Conservation (phyloP, 805 yeast genomes). For the Phaffomyces opuntiae region DNA sequence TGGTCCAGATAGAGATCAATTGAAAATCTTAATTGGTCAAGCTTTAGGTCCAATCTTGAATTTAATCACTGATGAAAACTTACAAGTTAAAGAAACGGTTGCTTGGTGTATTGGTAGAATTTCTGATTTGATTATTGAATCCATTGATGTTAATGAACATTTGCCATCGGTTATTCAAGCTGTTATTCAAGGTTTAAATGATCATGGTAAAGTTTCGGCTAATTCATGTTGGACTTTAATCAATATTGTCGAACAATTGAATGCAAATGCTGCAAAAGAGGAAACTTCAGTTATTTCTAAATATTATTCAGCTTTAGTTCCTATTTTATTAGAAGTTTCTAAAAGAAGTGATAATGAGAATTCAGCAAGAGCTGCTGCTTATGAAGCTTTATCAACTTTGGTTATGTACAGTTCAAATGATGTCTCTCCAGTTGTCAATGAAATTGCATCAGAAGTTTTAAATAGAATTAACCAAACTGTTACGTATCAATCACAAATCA, state of each 20-base stretch:
- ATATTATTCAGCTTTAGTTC: conserved; percentile 64
- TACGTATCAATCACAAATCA: conserved; percentile 48
- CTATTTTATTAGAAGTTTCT: conserved; percentile 62
- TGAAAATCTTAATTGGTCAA: conserved; percentile 63
- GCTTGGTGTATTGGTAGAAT: conserved; percentile 98
- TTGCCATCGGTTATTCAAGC: conserved; percentile 71
- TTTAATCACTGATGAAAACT: conserved; percentile 64
- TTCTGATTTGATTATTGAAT: conserved; percentile 77
- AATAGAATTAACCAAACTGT: conserved; percentile 67
- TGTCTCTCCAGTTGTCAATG: conserved; percentile 60
- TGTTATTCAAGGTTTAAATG: conserved; percentile 72
- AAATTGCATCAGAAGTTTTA: conserved; percentile 69
- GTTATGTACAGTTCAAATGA: conserved; percentile 70
- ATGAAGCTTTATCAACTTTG: conserved; percentile 82
- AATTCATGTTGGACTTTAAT: conserved; percentile 97
- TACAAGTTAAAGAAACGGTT: conserved; percentile 93
- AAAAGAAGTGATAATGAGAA: conserved; percentile 75
- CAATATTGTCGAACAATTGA: conserved; percentile 80
- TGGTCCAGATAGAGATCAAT: conserved; percentile 77
- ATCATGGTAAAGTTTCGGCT: conserved; percentile 90
- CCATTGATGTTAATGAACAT: conserved; percentile 58
- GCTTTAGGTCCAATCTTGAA: conserved; percentile 75
- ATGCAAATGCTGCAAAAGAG: conserved; percentile 39
- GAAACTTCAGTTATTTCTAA: conserved; percentile 61
- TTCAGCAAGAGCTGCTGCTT: conserved; percentile 91